Percentiles rank a stretch among this genome's conserved stretches.
Evolutionary conservation across 441 rosid species (phyloP).

Genomic region (Kokia cookei): DNA sequence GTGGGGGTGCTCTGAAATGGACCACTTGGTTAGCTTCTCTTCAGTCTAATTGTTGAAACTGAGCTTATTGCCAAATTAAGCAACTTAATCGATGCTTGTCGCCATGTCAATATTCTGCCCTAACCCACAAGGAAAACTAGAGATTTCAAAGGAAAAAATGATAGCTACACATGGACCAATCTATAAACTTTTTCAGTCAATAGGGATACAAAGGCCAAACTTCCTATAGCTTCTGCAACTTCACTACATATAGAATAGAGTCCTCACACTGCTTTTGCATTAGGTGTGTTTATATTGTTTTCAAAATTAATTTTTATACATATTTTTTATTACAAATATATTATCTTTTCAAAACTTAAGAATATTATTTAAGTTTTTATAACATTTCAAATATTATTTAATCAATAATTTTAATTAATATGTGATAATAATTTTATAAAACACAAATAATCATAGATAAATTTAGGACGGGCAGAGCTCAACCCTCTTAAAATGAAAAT

Average conservation of each 20-base stretch:
- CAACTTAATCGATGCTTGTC: background rate
- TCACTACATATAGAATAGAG: background rate
- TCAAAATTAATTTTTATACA: no score
- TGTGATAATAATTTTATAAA: no score
- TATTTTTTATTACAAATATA: no score
- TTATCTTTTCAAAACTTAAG: no score
- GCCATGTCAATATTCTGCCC: background rate
- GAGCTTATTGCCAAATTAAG: background rate
- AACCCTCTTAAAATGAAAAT: no score
- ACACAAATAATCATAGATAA: no score
- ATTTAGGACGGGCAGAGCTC: no score
- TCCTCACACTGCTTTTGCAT: background rate
- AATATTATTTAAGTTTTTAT: no score
- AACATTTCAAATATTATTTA: no score
- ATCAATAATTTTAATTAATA: no score
- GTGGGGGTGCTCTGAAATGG: background rate
- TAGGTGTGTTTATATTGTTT: background rate
- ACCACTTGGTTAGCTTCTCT: background rate
- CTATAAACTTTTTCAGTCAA: background rate
- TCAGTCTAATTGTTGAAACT: background rate
- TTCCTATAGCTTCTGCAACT: background rate
- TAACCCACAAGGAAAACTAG: background rate
- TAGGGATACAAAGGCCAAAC: background rate
- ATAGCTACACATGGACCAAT: background rate
- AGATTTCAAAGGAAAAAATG: no score